Base-by-base conservation (phyloP, 2,329 filamentous ascomycete species). In the Botrytis cinerea region DNA sequence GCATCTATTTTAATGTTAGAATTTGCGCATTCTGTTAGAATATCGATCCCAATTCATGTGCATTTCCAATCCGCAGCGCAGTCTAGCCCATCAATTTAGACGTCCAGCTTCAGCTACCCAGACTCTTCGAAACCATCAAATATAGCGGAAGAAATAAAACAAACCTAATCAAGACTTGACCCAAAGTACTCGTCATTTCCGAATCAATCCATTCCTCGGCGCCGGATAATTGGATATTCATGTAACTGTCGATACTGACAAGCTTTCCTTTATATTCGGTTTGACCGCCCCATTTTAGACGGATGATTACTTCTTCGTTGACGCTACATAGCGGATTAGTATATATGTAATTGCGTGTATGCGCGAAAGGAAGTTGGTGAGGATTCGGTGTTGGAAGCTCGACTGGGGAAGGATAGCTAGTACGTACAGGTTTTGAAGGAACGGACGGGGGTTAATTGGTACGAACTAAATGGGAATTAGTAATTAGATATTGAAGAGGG, bases 261-360 rank as follows among this genome's bases (percentile, higher is more conserved):
- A 99, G 89, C 77, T 90, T 89, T 82, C 96, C 96, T 83, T 95
- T 97, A 89, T 99, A 99, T 84, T 99, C 96, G 74, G 94, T 96
- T 84, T 98, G 92, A 61, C 71, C 71, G 79, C 94, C 94, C 96
- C 96, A 99, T 88, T 99, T 99, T 77, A 99, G 89, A 80, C 95
- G 93, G 76, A 99, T 92, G 76, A 95, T 87, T 81, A 99, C 91
- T 81, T 95, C 90, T 83, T 97, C 93, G 86, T 97, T 93, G 84
- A 99, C 92, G 76, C 92, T 94, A 77, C 1, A 18, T 75, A 75
- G 10, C 35, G 28, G 14, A 25, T 59, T 63, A n/a, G 35, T 63
- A n/a, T 45, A 14, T 54, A 4, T 18, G 22, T 25, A 8, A 10
- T 8, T 38, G 14, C 2, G 22, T 7, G n/a, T n/a, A 28, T 43